Conservation (phyloP, 305 asterid genomes). For the Fraxinus albicans region DNA sequence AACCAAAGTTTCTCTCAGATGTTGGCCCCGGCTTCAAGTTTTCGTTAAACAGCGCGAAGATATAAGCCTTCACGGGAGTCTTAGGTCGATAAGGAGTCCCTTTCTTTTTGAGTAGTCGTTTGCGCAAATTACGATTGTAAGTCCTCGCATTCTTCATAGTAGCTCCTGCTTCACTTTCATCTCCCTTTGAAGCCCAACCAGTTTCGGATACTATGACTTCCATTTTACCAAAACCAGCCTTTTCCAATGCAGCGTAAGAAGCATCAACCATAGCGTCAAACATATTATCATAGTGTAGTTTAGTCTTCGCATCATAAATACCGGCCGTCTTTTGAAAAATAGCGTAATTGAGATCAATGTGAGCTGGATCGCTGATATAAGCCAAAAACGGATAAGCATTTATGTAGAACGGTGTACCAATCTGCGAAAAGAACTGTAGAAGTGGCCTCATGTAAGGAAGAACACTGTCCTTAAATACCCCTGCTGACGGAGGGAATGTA, state of each 20-base stretch:
- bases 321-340: conserved; percentile 47
- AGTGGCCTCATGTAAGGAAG: conserved; percentile 78
- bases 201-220: conserved; percentile 87
- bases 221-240: conserved; percentile 53
- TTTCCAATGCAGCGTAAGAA: conserved; percentile 72
- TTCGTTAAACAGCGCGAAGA: conserved; percentile 78
- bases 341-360: conserved; percentile 67
- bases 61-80: conserved; percentile 56
- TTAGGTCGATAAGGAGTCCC: conserved; percentile 83
- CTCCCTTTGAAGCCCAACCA: conserved; percentile 86
- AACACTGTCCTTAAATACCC: conserved; percentile 68
- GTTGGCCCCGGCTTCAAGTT: conserved; percentile 79
- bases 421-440: conserved; percentile 57
- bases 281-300: conserved; percentile 79
- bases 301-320: conserved; percentile 52
- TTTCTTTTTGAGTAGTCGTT: conserved; percentile 53
- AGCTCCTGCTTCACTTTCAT: conserved; percentile 63
- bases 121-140: conserved; percentile 52
- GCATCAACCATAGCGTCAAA: conserved; percentile 89
- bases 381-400: conserved; percentile 83
- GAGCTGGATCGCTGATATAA: conserved; percentile 57
- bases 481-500: conserved; percentile 84
- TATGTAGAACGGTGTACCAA: conserved; percentile 77
- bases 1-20: conserved; percentile 83
- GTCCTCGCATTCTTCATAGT: conserved; percentile 53